Conservation (phyloP, 2,329 filamentous ascomycete genomes). For the Arthrobotrys megalospora region DNA sequence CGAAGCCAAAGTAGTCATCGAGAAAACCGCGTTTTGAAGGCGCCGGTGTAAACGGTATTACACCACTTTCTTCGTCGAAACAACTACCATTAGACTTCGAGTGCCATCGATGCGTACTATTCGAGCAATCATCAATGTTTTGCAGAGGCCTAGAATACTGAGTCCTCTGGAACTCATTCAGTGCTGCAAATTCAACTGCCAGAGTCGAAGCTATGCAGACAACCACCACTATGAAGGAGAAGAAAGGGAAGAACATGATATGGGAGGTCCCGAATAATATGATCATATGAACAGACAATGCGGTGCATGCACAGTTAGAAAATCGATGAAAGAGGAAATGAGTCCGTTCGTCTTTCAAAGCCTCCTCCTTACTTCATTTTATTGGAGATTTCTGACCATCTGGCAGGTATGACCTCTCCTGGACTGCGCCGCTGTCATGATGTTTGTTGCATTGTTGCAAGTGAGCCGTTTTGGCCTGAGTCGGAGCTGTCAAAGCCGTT, state of each 20-base stretch:
- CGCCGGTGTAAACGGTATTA: slow-evolving; percentile 3
- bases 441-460: neutral
- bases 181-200: neutral
- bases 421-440: neutral
- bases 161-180: neutral
- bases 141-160: neutral
- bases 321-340: slow-evolving; percentile 17
- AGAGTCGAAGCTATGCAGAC: neutral
- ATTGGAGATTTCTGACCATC: slow-evolving; percentile 4
- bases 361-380: neutral
- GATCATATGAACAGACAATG: neutral
- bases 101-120: slow-evolving; percentile 54
- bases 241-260: neutral
- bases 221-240: neutral
- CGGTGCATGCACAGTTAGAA: neutral
- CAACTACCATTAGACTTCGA: slow-evolving; percentile 33
- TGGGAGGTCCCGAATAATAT: neutral
- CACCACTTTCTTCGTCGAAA: slow-evolving; percentile 39
- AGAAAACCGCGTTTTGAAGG: slow-evolving; percentile 8
- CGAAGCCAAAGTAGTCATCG: slow-evolving; percentile 9
- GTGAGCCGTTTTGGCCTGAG: neutral
- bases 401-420: slow-evolving; percentile 9
- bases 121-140: slow-evolving; percentile 38
- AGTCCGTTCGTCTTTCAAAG: neutral
- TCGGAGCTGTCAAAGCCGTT: neutral